Evolutionary conservation across 805 yeast species (phyloP), one percentile per base, ranked within the genome.

Genomic region (Tetrapisispora nanseiensis): DNA sequence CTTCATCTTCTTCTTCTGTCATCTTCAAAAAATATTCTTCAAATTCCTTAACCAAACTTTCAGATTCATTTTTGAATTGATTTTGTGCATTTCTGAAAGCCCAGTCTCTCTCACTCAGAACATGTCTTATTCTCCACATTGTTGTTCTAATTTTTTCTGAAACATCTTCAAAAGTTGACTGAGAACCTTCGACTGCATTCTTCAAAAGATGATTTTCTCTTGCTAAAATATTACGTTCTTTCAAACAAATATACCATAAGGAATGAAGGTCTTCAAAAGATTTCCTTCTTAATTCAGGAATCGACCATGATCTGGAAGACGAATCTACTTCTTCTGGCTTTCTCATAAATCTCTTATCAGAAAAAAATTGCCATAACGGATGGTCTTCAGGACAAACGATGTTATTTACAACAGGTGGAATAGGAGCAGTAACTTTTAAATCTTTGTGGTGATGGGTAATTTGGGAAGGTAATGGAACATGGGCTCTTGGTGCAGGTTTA

Each of bases 281-380:
- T 63, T 92, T 92, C 47, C 94, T 74, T 61, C 98, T 78, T 53
- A 92, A 74, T 59, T 90, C 97, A 4, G 86, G 82, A 41, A 87
- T 71, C 6, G 82, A 66, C 98, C 98, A 92, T 4, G 92, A 68
- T 53, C 95, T 73, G 13, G 92, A 80, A 9, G 68, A 65, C 23
- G 62, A 57, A 39, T 74, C 68, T 23, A 78, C 54, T 19, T 80
- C 84, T 2, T 70, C 75, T 3, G 72, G 63, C 1, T 69, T 59
- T 51, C 97, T 74, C 46, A 83, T 65, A 46, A 79, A 76, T 53
- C 72, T 69, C 44, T 78, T 70, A 31, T 83, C 73, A 38, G 68
- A 60, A 67, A 90, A 92, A 61, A 92, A 92, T 54, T 84, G 89
- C 95, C 96, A 92, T 49, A 92, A 70, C 24, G 97, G 98, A 64